Percentiles rank a stretch among this genome's conserved stretches.
Conservation (phyloP, 768 basidiomycete genomes). For the Pisolithus tinctorius region DNA sequence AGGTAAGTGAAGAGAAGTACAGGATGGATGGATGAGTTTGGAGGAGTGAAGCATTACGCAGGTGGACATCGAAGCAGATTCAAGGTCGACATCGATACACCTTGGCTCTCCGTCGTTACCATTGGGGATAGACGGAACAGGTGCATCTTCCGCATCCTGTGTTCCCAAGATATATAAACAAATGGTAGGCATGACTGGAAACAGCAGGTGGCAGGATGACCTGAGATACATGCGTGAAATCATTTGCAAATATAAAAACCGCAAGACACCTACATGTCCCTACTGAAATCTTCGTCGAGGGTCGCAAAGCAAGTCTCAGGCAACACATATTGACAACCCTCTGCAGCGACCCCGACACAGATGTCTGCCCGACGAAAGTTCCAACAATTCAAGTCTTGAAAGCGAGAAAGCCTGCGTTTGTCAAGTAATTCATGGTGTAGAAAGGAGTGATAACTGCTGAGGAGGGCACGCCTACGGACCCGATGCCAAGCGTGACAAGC, state of each 20-base stretch:
- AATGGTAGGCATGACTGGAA: conserved; percentile 48
- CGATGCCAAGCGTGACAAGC: conserved; percentile 21
- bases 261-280: conserved; percentile 18
- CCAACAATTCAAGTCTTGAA: conserved; percentile 38
- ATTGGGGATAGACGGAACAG: neutral
- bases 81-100: conserved; percentile 43
- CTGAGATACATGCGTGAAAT: conserved; percentile 19
- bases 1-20: conserved; percentile 48
- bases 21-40: conserved; percentile 44
- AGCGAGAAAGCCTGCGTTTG: conserved; percentile 1
- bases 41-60: conserved; percentile 53
- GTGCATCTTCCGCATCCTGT: conserved; percentile 9
- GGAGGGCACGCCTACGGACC: conserved; percentile 20
- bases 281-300: conserved; percentile 41
- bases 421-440: conserved; percentile 10
- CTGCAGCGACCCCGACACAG: conserved; percentile 46
- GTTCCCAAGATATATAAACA: conserved; percentile 47
- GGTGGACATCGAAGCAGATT: conserved; percentile 50
- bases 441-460: conserved; percentile 25
- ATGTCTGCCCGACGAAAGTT: conserved; percentile 42
- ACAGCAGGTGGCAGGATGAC: conserved; percentile 44
- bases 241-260: neutral
- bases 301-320: conserved; percentile 49
- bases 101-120: conserved; percentile 17
- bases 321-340: conserved; percentile 51